These are phyloP conservation scores for Chalaropsis ovoidea DNA, from an alignment of 2,329 filamentous ascomycete species.

Conservation along the genomic window DNA sequence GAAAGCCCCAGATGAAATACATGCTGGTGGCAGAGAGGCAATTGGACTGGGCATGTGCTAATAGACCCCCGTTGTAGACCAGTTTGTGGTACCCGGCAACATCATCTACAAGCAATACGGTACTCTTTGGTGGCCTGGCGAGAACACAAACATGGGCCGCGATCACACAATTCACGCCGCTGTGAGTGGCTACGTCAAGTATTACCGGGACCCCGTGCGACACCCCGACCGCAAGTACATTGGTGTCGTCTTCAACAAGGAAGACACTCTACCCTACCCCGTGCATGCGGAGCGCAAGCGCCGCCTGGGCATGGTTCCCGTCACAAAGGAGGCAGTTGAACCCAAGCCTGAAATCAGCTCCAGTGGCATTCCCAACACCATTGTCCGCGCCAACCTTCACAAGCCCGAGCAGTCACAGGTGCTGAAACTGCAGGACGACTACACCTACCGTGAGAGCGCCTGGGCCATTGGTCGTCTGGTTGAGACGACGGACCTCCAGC, in stretches of 20 bases:
- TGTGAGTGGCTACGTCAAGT: slow-evolving; percentile 82
- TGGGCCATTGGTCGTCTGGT: slow-evolving; percentile 48
- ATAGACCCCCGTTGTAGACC: slow-evolving; percentile 44
- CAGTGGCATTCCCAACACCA: slow-evolving; percentile 41
- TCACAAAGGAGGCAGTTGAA: slow-evolving; percentile 30
- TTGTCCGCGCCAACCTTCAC: slow-evolving; percentile 36
- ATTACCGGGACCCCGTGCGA: slow-evolving; percentile 76
- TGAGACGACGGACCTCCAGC: slow-evolving; percentile 41
- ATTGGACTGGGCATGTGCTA: not conserved
- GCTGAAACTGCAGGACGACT: slow-evolving; percentile 43
- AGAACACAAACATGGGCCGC: slow-evolving; percentile 89
- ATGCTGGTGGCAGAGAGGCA: not conserved
- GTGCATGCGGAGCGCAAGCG: slow-evolving; percentile 62
- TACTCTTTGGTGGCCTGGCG: slow-evolving; percentile 86
- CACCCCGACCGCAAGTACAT: slow-evolving; percentile 91
- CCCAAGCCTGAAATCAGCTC: slow-evolving; percentile 37
- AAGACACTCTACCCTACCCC: slow-evolving; percentile 68
- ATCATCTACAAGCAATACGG: slow-evolving; percentile 97
- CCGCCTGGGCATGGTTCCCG: slow-evolving; percentile 60
- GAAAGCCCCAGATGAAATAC: not conserved
- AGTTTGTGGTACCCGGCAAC: slow-evolving; percentile 90
- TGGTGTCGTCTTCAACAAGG: slow-evolving; percentile 76
- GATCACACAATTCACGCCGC: slow-evolving; percentile 92
- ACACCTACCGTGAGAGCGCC: slow-evolving; percentile 52
- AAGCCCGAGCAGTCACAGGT: slow-evolving; percentile 38